These are phyloP conservation scores for Lunasporangiospora selenospora DNA, from an alignment of 192 early-diverging fungal species.

Conservation along the genomic window DNA sequence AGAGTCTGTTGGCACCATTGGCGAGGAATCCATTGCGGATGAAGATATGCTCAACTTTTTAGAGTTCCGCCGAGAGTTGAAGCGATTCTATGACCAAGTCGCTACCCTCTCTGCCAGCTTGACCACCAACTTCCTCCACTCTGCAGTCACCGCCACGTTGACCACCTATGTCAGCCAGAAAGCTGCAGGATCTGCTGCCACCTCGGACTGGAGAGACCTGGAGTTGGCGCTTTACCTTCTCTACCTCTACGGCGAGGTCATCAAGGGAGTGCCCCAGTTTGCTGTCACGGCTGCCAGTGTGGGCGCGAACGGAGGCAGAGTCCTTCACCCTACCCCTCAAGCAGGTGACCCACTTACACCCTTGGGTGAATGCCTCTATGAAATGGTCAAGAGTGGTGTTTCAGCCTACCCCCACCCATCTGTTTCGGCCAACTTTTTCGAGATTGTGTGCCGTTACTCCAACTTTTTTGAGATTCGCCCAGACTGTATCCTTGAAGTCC, in stretches of 20 bases:
- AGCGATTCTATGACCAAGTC: constrained; percentile 79
- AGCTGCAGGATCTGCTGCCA: constrained; percentile 24
- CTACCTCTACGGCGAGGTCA: constrained; percentile 74
- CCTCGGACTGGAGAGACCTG: constrained; percentile 72
- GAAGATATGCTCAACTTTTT: constrained; percentile 51
- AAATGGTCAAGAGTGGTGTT: constrained; percentile 59
- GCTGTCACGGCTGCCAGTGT: constrained; percentile 33
- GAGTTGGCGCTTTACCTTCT: constrained; percentile 79
- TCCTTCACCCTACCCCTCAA: constrained; percentile 25
- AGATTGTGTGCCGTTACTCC: constrained; percentile 72
- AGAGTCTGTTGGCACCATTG: constrained; percentile 37
- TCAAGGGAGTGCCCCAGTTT: constrained; percentile 60
- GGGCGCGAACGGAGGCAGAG: constrained; percentile 37
- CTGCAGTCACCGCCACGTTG: constrained; percentile 66
- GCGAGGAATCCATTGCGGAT: constrained; percentile 47
- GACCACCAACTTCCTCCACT: constrained; percentile 63
- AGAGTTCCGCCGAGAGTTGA: constrained; percentile 60
- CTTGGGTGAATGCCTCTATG: constrained; percentile 38
- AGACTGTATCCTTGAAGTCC: constrained; percentile 67
- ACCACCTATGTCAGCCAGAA: constrained; percentile 63
- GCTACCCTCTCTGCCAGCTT: constrained; percentile 69
- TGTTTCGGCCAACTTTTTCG: constrained; percentile 76
- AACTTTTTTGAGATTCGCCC: constrained; percentile 73
- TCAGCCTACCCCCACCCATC: constrained; percentile 78
- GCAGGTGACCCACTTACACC: constrained; percentile 39